These are phyloP conservation scores for Cardamine resedifolia DNA, from an alignment of 345 rosid species.

Conservation along the genomic window DNA sequence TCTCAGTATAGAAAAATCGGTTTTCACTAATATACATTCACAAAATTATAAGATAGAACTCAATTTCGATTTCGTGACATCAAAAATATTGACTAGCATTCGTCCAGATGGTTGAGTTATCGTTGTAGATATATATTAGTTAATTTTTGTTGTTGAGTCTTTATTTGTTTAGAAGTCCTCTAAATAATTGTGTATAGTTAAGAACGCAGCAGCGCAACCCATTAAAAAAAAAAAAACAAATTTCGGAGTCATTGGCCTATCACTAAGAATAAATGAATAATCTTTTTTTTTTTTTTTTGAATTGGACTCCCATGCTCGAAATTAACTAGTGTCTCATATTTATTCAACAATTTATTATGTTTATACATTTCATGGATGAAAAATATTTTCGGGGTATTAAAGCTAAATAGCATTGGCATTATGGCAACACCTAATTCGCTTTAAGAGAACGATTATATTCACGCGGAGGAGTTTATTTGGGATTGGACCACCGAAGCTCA, in stretches of 20 bases:
- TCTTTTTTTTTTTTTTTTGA: too few relatives aligned
- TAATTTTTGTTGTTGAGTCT: not conserved
- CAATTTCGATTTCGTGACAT: conserved; percentile 7
- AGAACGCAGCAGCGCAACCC: not conserved
- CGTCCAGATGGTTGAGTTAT: not conserved
- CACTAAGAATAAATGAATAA: too few relatives aligned
- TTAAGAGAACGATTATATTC: not conserved
- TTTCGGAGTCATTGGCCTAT: too few relatives aligned
- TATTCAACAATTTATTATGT: not conserved
- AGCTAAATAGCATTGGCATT: not conserved
- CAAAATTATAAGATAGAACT: not conserved
- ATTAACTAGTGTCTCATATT: not conserved
- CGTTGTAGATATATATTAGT: not conserved
- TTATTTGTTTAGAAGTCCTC: not conserved
- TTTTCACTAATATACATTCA: not conserved
- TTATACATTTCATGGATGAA: too few relatives aligned
- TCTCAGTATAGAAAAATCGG: not conserved
- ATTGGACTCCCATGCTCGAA: not conserved
- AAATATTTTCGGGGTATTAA: not conserved
- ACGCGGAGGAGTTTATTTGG: not conserved
- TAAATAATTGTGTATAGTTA: conserved; percentile 1
- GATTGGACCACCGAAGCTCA: not conserved
- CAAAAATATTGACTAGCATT: not conserved
- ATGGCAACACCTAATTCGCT: not conserved
- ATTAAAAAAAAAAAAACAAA: too few relatives aligned